Conservation (phyloP, 257 asterid genomes). For the Osmanthus fragrans region DNA sequence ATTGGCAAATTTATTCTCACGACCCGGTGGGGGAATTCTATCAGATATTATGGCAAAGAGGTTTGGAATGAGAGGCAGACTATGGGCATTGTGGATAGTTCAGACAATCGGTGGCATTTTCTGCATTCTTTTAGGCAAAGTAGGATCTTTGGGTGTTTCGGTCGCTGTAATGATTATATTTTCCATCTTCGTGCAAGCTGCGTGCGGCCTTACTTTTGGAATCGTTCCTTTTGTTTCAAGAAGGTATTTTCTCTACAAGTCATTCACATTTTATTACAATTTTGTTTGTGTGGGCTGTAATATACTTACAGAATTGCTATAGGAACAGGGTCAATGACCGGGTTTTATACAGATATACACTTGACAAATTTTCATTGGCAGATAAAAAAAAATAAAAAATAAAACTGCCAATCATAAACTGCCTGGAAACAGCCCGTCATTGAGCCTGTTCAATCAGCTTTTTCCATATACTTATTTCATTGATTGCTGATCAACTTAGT, state of each 20-base stretch:
- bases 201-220: constrained; percentile 92
- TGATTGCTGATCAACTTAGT: background rate
- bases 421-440: too few relatives aligned
- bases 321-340: too few relatives aligned
- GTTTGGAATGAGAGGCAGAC: constrained; percentile 82
- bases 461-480: background rate
- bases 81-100: constrained; percentile 72
- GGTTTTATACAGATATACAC: too few relatives aligned
- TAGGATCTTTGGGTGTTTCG: constrained; percentile 53
- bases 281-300: background rate
- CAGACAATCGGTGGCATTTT: constrained; percentile 73
- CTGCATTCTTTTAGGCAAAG: constrained; percentile 63
- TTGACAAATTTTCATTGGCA: too few relatives aligned
- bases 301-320: too few relatives aligned
- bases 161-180: constrained; percentile 65
- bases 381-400: too few relatives aligned
- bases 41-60: constrained; percentile 62
- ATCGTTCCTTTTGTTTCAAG: constrained; percentile 81
- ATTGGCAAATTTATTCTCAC: constrained; percentile 64
- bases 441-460: too few relatives aligned
- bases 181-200: constrained; percentile 82
- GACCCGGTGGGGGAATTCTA: constrained; percentile 82
- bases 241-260: constrained; percentile 43
- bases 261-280: background rate
- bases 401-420: too few relatives aligned